Percentiles rank a stretch among this genome's conserved stretches.
These are phyloP conservation scores for Cercophora samala DNA, from an alignment of 495 filamentous ascomycete genomes.

Conservation along the genomic window DNA sequence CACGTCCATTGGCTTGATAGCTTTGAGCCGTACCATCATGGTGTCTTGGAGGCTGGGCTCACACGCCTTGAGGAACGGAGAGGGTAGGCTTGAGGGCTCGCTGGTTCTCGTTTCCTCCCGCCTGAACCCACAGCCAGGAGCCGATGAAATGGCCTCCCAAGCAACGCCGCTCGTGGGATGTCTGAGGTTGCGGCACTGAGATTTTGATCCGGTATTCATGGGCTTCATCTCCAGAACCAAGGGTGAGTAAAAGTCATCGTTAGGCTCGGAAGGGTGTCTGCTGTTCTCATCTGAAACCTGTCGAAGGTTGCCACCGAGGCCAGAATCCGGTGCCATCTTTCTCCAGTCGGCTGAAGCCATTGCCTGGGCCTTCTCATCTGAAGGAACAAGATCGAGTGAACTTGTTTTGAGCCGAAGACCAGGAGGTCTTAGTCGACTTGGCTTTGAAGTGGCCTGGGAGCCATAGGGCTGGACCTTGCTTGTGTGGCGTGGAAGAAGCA, in stretches of 20 bases:
- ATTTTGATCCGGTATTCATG: slow-evolving; percentile 2
- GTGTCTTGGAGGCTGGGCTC: slow-evolving; percentile 9
- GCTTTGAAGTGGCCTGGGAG: slow-evolving; percentile 7
- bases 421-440: slow-evolving; percentile 14
- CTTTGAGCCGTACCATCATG: slow-evolving; percentile 19
- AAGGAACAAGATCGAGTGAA: slow-evolving; percentile 9
- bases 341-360: slow-evolving; percentile 33
- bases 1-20: slow-evolving; percentile 23
- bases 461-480: neutral
- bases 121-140: slow-evolving; percentile 14
- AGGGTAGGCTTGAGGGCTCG: neutral
- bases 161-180: slow-evolving; percentile 5
- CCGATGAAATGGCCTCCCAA: slow-evolving; percentile 28
- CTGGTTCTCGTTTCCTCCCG: neutral
- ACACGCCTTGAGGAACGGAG: neutral
- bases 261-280: slow-evolving; percentile 12
- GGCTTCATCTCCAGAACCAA: slow-evolving; percentile 16
- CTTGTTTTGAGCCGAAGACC: slow-evolving; percentile 21
- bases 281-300: neutral
- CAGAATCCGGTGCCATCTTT: slow-evolving; percentile 16
- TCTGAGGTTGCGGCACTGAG: slow-evolving; percentile 13
- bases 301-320: neutral
- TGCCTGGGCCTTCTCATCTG: slow-evolving; percentile 22
- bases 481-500: slow-evolving; percentile 16
- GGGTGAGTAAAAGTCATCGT: slow-evolving; percentile 1